Evolutionary conservation across 2,329 filamentous ascomycete species (phyloP), one percentile per base, ranked within the genome.

Genomic region (Elsinoe fawcettii): DNA sequence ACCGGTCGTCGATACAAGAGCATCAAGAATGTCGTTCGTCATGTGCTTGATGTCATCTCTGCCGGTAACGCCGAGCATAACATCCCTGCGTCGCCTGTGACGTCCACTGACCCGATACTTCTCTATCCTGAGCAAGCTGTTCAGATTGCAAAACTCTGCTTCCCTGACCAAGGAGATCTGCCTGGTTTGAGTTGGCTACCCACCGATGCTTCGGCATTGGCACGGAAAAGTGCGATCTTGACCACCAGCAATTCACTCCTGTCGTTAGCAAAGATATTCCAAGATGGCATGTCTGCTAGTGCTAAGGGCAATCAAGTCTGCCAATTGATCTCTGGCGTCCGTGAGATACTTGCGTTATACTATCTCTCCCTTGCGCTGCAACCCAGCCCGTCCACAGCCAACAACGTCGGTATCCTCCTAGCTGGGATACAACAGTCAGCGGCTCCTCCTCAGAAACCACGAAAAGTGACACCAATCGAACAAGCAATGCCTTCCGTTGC

Each of bases 341-440:
- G 90, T 41, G 93, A 99, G 66, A 97, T 99, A 36, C 74, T 99
- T 34, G 89, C 91, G 1, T 80, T 99, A 11, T 99, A 99, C 70
- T 99, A 99, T 67, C 78, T 99, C 2, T 99, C 93, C 0, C 75
- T 99, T 2, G 95, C 93, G 0, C 78, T 99, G 2, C 93, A 96
- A 62, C 91, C 93, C 49, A 97, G 93, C 65, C 93, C 93, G 1
- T 99, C 93, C 0, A 99, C 93, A 0, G 93, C 93, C 0, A 99
- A 99, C 69, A 99, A 99, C 69, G 91, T 99, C 11, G 93, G 93
- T 2, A 99, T 99, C 57, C 78, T 99, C 25, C 82, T 99, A n/a
- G 93, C 93, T 4, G 89, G 93, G 58, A 88, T 97, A 18, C 93
- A 96, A 67, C 90, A 95, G 64, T 77, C 77, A 23, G 67, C 65